phyloP scores from a whole-genome alignment of 352 stramenopile species.

The Plasmopara muralis region DNA sequence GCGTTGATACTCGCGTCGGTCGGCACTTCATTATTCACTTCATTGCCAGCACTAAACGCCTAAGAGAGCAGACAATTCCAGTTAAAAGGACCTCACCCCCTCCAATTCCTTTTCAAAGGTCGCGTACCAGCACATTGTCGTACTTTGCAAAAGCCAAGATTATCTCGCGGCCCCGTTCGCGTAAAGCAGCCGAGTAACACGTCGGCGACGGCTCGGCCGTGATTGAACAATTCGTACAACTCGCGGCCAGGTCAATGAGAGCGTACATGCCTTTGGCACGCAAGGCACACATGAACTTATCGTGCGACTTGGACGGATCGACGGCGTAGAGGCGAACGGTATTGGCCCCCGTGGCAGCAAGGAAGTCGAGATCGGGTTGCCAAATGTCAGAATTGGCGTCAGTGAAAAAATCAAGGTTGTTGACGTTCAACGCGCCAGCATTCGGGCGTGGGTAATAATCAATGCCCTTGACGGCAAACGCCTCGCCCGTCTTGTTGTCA shows the following conservation, averaged over 20 bases:
- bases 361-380: slow-evolving; percentile 51
- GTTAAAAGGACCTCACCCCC: no score
- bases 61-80: not conserved
- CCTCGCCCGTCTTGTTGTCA: slow-evolving; percentile 58
- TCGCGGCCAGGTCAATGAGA: slow-evolving; percentile 53
- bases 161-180: slow-evolving; percentile 65
- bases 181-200: slow-evolving; percentile 56
- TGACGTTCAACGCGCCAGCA: slow-evolving; percentile 45
- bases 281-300: slow-evolving; percentile 84
- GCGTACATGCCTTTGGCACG: slow-evolving; percentile 69
- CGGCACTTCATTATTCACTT: slow-evolving; percentile 63
- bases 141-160: slow-evolving; percentile 81
- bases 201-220: slow-evolving; percentile 38
- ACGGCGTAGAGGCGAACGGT: slow-evolving; percentile 78
- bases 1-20: slow-evolving; percentile 42
- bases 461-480: slow-evolving; percentile 72
- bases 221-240: slow-evolving; percentile 56
- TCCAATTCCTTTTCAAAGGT: no score
- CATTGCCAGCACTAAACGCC: slow-evolving; percentile 76
- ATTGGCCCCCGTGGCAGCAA: slow-evolving; percentile 64
- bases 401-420: slow-evolving; percentile 84
- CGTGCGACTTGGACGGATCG: slow-evolving; percentile 76
- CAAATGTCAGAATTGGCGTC: slow-evolving; percentile 67
- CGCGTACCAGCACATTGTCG: slow-evolving; percentile 58
- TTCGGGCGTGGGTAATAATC: slow-evolving; percentile 87